Percentiles rank a stretch among this genome's conserved stretches.
Conservation (phyloP, 208 protist species). For the Polymyxa betae region DNA sequence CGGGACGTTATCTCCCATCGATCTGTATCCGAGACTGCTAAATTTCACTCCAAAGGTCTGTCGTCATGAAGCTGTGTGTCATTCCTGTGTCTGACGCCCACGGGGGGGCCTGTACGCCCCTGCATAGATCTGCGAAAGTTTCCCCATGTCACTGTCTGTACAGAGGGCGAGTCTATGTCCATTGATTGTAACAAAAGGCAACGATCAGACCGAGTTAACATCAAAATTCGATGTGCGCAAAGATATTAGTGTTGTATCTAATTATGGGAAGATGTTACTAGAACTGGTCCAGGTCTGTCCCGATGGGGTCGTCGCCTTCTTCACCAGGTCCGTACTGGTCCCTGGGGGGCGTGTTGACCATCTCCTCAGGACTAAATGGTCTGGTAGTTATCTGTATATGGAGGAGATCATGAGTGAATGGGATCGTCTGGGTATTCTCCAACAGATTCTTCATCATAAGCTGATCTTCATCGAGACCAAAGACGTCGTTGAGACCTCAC, state of each 20-base stretch:
- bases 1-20: conserved; percentile 95
- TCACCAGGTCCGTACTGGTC: conserved; percentile 87
- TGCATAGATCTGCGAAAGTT: conserved; percentile 79
- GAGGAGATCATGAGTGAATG: conserved; percentile 86
- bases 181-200: conserved; percentile 72
- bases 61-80: background rate
- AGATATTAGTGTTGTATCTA: conserved; percentile 87
- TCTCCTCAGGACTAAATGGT: background rate
- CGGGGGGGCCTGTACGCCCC: too few relatives aligned
- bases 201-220: conserved; percentile 60
- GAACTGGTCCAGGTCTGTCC: conserved; percentile 82
- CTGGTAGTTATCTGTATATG: conserved; percentile 69
- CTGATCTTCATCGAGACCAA: conserved; percentile 98
- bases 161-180: conserved; percentile 84
- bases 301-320: conserved; percentile 97
- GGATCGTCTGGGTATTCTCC: conserved; percentile 86
- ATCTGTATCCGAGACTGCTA: conserved; percentile 98
- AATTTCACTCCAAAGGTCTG: conserved; percentile 85
- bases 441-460: conserved; percentile 80
- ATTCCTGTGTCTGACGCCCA: background rate
- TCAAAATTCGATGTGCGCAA: conserved; percentile 74
- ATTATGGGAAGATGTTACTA: conserved; percentile 87
- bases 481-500: conserved; percentile 87
- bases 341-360: conserved; percentile 62
- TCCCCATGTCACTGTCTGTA: conserved; percentile 89